Evolutionary conservation across 2,329 filamentous ascomycete species (phyloP), one percentile per base, ranked within the genome.

Genomic region (Ophiocordyceps camponoti-saundersi): DNA sequence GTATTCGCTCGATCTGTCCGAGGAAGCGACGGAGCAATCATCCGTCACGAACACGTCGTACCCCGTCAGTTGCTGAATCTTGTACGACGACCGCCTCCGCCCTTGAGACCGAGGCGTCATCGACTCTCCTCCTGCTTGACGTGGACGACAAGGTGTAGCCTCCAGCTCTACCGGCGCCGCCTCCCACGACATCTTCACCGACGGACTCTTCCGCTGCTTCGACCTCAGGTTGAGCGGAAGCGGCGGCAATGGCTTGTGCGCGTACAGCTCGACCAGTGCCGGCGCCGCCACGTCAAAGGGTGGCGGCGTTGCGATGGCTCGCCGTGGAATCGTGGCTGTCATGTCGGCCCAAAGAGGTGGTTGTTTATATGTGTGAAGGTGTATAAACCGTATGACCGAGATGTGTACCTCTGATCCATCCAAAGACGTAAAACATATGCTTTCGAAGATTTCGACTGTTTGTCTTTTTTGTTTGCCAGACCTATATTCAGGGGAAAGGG

Each of bases 1-100:
- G n/a, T 44, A n/a, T 29, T 8, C 42, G 32, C 47, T 49, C 10
- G 46, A 49, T 7, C 45, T 36, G 20, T 49, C 49, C 29, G 52
- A 49, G 26, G 52, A 49, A 26, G 44, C 47, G 21, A 15, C 39
- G 13, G 42, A 18, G 12, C 42, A 42, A 16, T 50, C 48, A 20
- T 54, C 48, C 51, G 49, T 49, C 18, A 59, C 49, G 44, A 59
- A 57, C n/a, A 68, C 42, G 40, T 66, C 62, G 26, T 63, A 56
- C 1, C 67, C 68, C 6, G 58, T 69, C 15, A 71, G 58, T 51
- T 68, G 64, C 32, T 61, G 58, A 41, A 69, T 57, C 55, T 70
- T 71, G 42, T 57, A 56, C 0, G 60, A 59, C 0, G 66, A 63
- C 1, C 57, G 55, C 11, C 51, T 53, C 20, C 54, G 52, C 21